Base-by-base conservation (phyloP, 2,329 filamentous ascomycete genomes). In the Penicillium sp. region DNA sequence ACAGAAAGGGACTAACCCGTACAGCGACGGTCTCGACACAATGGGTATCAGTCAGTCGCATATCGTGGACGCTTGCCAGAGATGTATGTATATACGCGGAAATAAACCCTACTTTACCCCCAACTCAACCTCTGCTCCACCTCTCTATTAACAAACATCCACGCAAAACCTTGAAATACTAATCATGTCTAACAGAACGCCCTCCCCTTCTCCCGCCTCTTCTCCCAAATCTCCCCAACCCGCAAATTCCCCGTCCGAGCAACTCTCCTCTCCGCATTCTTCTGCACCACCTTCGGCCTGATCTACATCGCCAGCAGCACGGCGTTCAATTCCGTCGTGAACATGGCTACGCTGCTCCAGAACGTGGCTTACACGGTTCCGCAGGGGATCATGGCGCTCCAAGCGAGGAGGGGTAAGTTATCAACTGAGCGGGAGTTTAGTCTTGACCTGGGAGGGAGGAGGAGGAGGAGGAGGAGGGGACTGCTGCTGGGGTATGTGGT, bases 361-460 rank as follows among this genome's bases (percentile, higher is more conserved):
- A 65, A 79, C 19, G 68, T 71, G n/a, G 77, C 76, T 1, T 81
- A 80, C 66, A 73, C 76, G 23, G 64, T 81, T 2, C 77, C 75
- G 3, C 81, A 80, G 4, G 82, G 81, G 60, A 71, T 81, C 2
- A 58, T 83, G 69, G 59, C 79, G 19, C 58, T 75, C 1, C 73
- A 72, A 15, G 76, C 81, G 0, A 73, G 79, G 15, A 52, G 65
- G 17, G 66, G 60, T 1, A 5, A 41, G 13, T 66, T 70, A 5
- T 59, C 63, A 15, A 48, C 66, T 52, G 35, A 35, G 3, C 63
- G 71, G 17, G 63, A 69, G 13, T 68, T 72, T 41, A 70, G 13
- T 5, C 35, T 41, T 13, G 35, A 41, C 5, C 17, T 11, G 35
- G 11, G 35, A 5, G 5, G 35, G 4, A 11, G 11, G 15, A 4